These are phyloP conservation scores for Pythium rhizo-oryzae DNA, from an alignment of 352 stramenopile species.

Conservation along the genomic window DNA sequence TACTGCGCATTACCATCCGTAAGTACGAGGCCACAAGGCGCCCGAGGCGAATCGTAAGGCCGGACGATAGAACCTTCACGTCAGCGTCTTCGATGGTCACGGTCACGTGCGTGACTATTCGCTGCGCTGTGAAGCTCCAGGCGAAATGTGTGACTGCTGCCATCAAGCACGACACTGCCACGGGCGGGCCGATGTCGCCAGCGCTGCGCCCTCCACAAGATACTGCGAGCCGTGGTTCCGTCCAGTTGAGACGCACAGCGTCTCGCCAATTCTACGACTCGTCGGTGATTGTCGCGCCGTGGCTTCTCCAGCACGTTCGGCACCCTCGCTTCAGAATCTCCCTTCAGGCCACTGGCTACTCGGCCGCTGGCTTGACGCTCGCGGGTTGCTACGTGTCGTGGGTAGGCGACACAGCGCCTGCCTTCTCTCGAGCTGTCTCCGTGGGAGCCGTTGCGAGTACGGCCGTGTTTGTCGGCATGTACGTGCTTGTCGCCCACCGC, in stretches of 20 bases:
- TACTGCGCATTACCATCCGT: conserved; percentile 14
- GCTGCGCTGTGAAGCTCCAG: conserved; percentile 14
- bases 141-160: background rate
- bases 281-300: background rate
- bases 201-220: background rate
- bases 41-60: background rate
- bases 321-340: background rate
- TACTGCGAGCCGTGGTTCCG: too few species aligned
- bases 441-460: background rate
- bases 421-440: background rate
- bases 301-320: background rate
- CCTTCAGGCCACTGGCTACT: background rate
- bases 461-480: background rate
- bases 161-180: background rate
- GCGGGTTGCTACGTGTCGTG: background rate
- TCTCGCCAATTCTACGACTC: background rate
- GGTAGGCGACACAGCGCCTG: background rate
- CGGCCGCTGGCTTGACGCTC: background rate
- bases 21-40: conserved; percentile 2
- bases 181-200: background rate
- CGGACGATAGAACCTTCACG: background rate
- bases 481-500: conserved; percentile 16
- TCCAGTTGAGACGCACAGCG: background rate
- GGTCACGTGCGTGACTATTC: conserved; percentile 11
- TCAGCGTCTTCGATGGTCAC: background rate